A percentile compares a stretch with the other conserved stretches of the same genome.
These are phyloP conservation scores for Furcasterigmium sp. DNA, from an alignment of 2,329 filamentous ascomycete species.

Conservation along the genomic window DNA sequence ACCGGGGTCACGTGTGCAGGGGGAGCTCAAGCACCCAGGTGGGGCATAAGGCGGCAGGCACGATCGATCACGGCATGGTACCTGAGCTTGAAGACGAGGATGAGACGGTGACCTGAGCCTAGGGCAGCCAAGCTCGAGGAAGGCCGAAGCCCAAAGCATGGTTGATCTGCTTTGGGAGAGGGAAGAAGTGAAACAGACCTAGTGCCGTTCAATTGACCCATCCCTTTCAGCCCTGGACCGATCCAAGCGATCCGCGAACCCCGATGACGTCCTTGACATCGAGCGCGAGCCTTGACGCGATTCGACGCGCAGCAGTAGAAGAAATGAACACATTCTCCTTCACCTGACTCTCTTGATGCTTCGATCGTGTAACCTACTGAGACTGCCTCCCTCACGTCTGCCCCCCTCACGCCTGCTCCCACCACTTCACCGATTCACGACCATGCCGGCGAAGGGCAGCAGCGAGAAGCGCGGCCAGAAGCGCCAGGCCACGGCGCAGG, in stretches of 20 bases:
- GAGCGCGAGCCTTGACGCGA: neutral
- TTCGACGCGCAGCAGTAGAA: neutral
- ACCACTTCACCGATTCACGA: neutral
- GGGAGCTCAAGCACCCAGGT: no score
- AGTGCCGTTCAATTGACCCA: no score
- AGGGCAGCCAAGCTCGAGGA: no score
- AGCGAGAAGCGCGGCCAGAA: conserved; percentile 17
- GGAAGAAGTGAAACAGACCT: no score
- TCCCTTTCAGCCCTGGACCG: neutral
- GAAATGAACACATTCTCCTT: neutral
- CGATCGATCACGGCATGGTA: no score
- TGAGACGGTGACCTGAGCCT: no score
- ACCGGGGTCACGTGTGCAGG: no score
- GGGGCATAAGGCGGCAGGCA: no score
- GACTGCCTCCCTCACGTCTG: neutral
- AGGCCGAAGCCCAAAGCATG: no score
- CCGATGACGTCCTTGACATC: neutral
- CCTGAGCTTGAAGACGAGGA: no score
- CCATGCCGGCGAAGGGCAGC: neutral
- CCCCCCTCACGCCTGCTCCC: neutral
- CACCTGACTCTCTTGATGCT: neutral
- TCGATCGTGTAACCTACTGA: neutral
- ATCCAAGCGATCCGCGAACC: neutral
- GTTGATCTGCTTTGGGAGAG: no score
- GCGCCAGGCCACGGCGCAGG: conserved; percentile 16